phyloP scores from a whole-genome alignment of 495 filamentous ascomycete genomes.

The Tuber indicum region DNA sequence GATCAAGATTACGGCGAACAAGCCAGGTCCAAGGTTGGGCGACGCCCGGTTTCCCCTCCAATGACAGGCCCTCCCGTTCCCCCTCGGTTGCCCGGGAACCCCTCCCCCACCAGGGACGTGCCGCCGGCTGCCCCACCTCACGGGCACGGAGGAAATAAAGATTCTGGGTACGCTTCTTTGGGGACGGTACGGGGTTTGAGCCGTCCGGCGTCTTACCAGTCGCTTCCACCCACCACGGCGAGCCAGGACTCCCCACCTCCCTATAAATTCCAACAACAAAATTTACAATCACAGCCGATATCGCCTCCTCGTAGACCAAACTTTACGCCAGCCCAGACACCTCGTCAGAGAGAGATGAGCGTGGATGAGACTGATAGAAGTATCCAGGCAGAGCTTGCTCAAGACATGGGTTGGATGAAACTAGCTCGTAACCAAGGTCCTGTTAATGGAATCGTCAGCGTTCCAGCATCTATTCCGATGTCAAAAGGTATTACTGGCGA shows the following conservation, averaged over 20 bases:
- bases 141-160: conserved; percentile 24
- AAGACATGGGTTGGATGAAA: conserved; percentile 42
- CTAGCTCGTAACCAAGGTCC: conserved; percentile 22
- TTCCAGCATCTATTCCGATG: conserved; percentile 12
- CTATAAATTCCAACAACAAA: conserved; percentile 20
- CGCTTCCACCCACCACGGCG: conserved; percentile 28
- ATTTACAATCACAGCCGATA: conserved; percentile 27
- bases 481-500: conserved; percentile 22
- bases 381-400: conserved; percentile 36
- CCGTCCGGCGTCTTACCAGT: conserved; percentile 33
- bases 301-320: conserved; percentile 29
- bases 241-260: conserved; percentile 30
- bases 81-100: conserved; percentile 20
- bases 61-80: conserved; percentile 32
- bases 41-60: conserved; percentile 29
- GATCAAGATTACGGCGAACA: conserved; percentile 31
- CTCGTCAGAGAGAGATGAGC: conserved; percentile 31
- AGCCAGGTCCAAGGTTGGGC: conserved; percentile 18
- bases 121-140: conserved; percentile 38
- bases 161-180: conserved; percentile 40
- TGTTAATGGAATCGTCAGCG: conserved; percentile 30
- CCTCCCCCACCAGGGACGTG: conserved; percentile 28
- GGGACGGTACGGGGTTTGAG: conserved; percentile 40
- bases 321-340: conserved; percentile 27
- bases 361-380: conserved; percentile 29